phyloP scores from a whole-genome alignment of 1,284 basidiomycete species.

The Blastosporella zonata region DNA sequence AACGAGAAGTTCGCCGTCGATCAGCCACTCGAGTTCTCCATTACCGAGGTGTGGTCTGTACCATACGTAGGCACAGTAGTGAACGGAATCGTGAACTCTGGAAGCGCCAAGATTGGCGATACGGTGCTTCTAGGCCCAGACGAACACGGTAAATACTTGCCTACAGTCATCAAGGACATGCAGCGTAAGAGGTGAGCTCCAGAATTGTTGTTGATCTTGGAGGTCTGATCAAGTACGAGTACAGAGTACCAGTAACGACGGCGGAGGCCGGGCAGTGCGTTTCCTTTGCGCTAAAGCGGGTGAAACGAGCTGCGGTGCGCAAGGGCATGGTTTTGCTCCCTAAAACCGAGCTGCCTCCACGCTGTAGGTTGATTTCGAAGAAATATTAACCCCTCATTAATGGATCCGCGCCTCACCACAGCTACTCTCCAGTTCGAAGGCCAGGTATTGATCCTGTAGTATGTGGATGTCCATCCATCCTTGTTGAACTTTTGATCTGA shows the following conservation, averaged over 20 bases:
- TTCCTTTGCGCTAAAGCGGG: constrained; percentile 89
- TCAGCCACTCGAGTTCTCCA: constrained; percentile 85
- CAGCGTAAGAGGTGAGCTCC: constrained; percentile 79
- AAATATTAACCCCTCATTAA: neutral
- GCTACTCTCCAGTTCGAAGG: constrained; percentile 81
- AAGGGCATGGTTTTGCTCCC: constrained; percentile 94
- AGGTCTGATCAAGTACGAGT: neutral
- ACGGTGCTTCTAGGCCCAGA: constrained; percentile 88
- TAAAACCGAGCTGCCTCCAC: constrained; percentile 75
- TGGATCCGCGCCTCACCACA: constrained; percentile 26
- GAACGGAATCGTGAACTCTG: constrained; percentile 85
- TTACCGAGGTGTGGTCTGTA: constrained; percentile 86
- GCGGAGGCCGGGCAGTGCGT: constrained; percentile 97
- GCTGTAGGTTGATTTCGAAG: constrained; percentile 41
- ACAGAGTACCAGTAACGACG: constrained; percentile 74
- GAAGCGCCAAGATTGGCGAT: constrained; percentile 79
- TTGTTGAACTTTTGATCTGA: neutral
- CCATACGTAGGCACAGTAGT: constrained; percentile 96
- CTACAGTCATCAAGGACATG: constrained; percentile 86
- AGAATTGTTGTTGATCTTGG: constrained; percentile 1
- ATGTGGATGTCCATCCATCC: constrained; percentile 25
- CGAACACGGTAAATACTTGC: constrained; percentile 85
- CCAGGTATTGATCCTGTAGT: constrained; percentile 83
- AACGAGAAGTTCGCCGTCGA: constrained; percentile 78
- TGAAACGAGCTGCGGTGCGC: constrained; percentile 78